Conservation (phyloP, 805 yeast genomes). For the Kodamaea nitidulidarum region DNA sequence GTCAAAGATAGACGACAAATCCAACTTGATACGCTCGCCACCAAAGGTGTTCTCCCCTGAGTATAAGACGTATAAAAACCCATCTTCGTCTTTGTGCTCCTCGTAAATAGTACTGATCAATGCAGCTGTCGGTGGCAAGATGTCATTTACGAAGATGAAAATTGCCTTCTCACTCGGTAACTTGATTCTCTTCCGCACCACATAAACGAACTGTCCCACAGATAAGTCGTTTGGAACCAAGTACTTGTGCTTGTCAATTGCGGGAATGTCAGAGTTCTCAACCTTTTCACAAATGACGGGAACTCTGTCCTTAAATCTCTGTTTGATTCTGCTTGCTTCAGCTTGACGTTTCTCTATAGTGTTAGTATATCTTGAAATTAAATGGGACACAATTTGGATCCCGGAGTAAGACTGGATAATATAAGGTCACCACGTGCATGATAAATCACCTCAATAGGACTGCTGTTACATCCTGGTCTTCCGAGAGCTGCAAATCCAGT, state of each 20-base stretch:
- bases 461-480: too few relatives aligned
- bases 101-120: slow-evolving; percentile 92
- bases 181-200: slow-evolving; percentile 91
- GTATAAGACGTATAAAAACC: slow-evolving; percentile 91
- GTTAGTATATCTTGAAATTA: slow-evolving; percentile 5
- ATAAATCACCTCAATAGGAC: too few relatives aligned
- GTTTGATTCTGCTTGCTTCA: slow-evolving; percentile 86
- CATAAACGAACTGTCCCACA: slow-evolving; percentile 97
- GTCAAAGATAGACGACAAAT: slow-evolving; percentile 10
- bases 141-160: slow-evolving; percentile 94
- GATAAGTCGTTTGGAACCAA: slow-evolving; percentile 94
- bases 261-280: slow-evolving; percentile 92
- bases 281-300: slow-evolving; percentile 98
- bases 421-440: too few relatives aligned
- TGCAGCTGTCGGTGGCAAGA: slow-evolving; percentile 97
- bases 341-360: slow-evolving; percentile 80
- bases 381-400: too few relatives aligned
- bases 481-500: too few relatives aligned
- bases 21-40: slow-evolving; percentile 17
- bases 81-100: slow-evolving; percentile 97
- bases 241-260: slow-evolving; percentile 95
- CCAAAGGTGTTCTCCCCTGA: slow-evolving; percentile 99
- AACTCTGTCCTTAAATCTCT: slow-evolving; percentile 85
- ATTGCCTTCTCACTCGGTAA: slow-evolving; percentile 97
- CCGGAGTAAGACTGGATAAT: too few relatives aligned